Evolutionary conservation across 345 rosid species (phyloP).

Genomic region (Linum usitatissimum): DNA sequence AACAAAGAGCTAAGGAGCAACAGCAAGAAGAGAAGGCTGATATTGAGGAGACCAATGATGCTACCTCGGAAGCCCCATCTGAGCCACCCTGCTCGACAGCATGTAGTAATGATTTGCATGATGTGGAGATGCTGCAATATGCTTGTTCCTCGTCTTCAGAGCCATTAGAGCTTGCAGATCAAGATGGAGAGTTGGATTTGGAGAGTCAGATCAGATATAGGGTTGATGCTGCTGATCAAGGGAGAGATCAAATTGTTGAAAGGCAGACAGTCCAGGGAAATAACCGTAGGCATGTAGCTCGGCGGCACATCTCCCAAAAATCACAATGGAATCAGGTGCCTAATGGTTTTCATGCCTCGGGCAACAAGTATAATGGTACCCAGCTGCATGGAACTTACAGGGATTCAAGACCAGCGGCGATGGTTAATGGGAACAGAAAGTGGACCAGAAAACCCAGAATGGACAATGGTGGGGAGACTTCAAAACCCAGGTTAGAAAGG

Average conservation of each 20-base stretch:
- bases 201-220: constrained; percentile 32
- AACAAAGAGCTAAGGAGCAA: constrained; percentile 69
- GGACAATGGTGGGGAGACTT: constrained; percentile 28
- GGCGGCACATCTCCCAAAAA: constrained; percentile 31
- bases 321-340: constrained; percentile 31
- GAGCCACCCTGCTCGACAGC: constrained; percentile 35
- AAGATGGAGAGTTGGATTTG: constrained; percentile 29
- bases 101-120: constrained; percentile 36
- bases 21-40: constrained; percentile 29
- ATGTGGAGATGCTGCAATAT: constrained; percentile 25
- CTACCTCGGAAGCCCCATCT: constrained; percentile 31
- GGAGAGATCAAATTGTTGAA: constrained; percentile 27
- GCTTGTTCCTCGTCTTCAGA: constrained; percentile 28
- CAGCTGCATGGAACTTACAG: constrained; percentile 47
- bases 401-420: constrained; percentile 28
- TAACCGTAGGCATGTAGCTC: constrained; percentile 23
- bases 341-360: constrained; percentile 38
- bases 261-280: constrained; percentile 21
- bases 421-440: constrained; percentile 39
- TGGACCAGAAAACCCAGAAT: constrained; percentile 68
- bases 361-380: constrained; percentile 33
- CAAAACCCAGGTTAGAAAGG: constrained; percentile 28
- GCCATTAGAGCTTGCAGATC: constrained; percentile 24
- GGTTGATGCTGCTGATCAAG: constrained; percentile 26
- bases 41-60: constrained; percentile 30